phyloP scores from a whole-genome alignment of 371 early-diverging fungal species.

The Saksenaea oblongispora region DNA sequence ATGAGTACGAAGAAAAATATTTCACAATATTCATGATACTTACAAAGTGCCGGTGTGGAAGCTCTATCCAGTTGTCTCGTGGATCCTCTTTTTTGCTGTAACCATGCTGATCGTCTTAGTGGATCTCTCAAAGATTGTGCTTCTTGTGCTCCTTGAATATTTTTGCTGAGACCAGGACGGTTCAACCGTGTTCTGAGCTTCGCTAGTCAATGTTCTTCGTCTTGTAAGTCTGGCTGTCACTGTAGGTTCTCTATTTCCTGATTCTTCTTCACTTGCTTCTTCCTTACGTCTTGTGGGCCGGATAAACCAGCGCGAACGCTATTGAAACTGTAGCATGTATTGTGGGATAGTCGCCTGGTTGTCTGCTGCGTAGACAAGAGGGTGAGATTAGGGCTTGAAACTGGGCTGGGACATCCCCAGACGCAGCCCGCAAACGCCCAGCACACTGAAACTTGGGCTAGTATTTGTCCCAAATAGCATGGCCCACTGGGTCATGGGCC shows the following conservation, averaged over 20 bases:
- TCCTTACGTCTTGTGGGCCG: neutral
- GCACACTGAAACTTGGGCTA: too few relatives aligned
- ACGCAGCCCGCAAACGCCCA: too few relatives aligned
- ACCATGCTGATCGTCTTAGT: neutral
- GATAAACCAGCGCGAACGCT: neutral
- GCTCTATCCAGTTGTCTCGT: neutral
- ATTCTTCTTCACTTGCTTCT: neutral
- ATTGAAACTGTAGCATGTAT: neutral
- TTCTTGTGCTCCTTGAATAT: too few relatives aligned
- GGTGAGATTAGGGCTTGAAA: too few relatives aligned
- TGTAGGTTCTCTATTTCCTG: neutral
- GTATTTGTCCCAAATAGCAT: too few relatives aligned
- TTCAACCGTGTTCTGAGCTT: too few relatives aligned
- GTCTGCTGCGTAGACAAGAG: too few relatives aligned
- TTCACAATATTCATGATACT: neutral
- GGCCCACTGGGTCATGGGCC: too few relatives aligned
- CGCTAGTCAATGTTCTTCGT: neutral
- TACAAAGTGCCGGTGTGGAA: neutral
- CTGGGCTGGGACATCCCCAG: too few relatives aligned
- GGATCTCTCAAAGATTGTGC: neutral
- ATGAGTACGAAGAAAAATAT: neutral
- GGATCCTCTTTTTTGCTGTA: neutral
- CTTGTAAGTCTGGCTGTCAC: neutral
- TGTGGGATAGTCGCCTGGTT: neutral
- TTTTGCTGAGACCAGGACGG: too few relatives aligned